Conservation (phyloP, 352 stramenopile species). For the Phytophthora cajani region DNA sequence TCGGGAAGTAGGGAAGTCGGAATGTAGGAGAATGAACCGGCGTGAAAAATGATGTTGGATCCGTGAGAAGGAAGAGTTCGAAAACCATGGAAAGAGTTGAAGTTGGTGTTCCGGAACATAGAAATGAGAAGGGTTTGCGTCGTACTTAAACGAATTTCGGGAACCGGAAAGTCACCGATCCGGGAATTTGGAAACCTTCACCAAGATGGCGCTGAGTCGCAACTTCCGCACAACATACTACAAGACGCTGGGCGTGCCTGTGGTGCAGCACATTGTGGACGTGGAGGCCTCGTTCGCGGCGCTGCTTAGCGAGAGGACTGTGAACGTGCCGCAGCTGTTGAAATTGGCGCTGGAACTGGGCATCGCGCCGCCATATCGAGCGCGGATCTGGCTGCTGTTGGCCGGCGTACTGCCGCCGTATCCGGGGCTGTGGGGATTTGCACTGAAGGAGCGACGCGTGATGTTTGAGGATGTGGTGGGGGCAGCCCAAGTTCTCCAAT, state of each 20-base stretch:
- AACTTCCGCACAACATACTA: slow-evolving; percentile 87
- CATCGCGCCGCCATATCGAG: slow-evolving; percentile 59
- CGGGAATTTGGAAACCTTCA: neutral
- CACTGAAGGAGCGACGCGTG: slow-evolving; percentile 45
- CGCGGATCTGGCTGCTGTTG: slow-evolving; percentile 68
- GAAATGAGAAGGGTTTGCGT: neutral
- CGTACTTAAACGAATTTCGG: neutral
- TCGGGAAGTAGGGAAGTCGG: neutral
- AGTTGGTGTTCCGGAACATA: too few species aligned
- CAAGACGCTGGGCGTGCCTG: slow-evolving; percentile 86
- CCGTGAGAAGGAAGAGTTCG: too few species aligned
- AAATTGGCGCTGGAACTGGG: slow-evolving; percentile 83
- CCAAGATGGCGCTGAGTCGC: neutral
- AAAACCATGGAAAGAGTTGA: too few species aligned
- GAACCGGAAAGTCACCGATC: neutral
- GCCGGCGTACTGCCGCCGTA: slow-evolving; percentile 61
- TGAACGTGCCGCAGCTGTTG: slow-evolving; percentile 73
- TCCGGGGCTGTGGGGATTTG: slow-evolving; percentile 69
- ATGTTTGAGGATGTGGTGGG: slow-evolving; percentile 78
- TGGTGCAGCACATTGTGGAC: slow-evolving; percentile 86
- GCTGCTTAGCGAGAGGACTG: slow-evolving; percentile 56
- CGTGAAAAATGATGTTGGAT: too few species aligned
- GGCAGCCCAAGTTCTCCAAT: slow-evolving; percentile 57
- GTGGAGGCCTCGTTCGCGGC: slow-evolving; percentile 77
- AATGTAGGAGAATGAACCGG: neutral